Evolutionary conservation across 345 rosid species (phyloP), one percentile per base, ranked within the genome.

Genomic region (Dovyalis caffra): DNA sequence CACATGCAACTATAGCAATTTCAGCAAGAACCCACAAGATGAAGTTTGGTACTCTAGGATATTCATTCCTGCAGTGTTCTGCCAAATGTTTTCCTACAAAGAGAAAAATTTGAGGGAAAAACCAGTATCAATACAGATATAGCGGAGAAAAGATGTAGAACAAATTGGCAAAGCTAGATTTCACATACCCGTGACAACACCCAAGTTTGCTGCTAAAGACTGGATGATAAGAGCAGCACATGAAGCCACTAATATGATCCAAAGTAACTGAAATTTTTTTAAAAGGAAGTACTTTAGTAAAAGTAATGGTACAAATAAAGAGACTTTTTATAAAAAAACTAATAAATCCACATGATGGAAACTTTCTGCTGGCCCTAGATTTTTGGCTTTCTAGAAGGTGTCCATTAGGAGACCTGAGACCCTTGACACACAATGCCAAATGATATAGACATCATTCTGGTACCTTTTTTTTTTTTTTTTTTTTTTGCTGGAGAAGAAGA

Each of bases 191-290:
- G 99, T 92, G 78, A 92, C 98, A 81, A 95, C 98, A 68, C 99
- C 99, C 74, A 95, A 87, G 80, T 95, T 93, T 76, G 98, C 99
- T 61, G 97, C 97, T 15, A 95, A 71, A 69, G 98, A 93, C 79
- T 95, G 99, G 83, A 95, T 91, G 61, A 95, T 31, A 68, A 95
- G 88, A 81, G 97, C 97, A 37, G 98, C 93, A 83, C 94, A 91
- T 4, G 99, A 93, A 79, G 99, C 98, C 82, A 89, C 86, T 72
- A 95, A 79, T 72, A 95, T 93, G 88, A 95, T 91, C 98, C 98
- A 93, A 47, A 95, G 96, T 69, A 95, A 78, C 98, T 95, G 89
- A 73, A 76, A 43, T 15, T 43, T 43, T 12, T 43, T 43, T 12
- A 71, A 38, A 28, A 34, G 64, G 71, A 62, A 58, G 64, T 23